Evolutionary conservation across 1,139 yeast species (phyloP).

Genomic region (Yamadazyma triangularis): DNA sequence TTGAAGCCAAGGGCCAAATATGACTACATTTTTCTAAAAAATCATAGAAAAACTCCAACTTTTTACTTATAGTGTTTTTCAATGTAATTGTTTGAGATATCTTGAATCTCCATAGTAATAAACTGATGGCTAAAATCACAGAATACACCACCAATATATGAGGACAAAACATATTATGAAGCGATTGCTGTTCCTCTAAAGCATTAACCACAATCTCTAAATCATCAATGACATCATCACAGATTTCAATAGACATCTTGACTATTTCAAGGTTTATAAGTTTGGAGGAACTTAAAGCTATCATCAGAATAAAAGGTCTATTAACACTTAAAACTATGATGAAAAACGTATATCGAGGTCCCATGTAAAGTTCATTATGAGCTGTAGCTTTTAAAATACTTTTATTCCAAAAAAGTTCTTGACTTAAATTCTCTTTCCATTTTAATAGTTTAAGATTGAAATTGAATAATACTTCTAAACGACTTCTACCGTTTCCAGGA

Average conservation of each 20-base stretch:
- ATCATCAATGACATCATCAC: conserved; percentile 11
- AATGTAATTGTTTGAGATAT: conserved; percentile 2
- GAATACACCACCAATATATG: conserved; percentile 9
- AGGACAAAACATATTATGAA: conserved; percentile 6
- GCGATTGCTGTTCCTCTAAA: conserved; percentile 3
- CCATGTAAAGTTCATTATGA: conserved; percentile 10
- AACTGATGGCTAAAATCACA: conserved; percentile 9
- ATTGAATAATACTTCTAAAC: conserved; percentile 5
- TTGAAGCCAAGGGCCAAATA: conserved; percentile 9
- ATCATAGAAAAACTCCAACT: conserved; percentile 4
- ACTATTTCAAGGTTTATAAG: conserved; percentile 4
- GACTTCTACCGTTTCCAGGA: conserved; percentile 1
- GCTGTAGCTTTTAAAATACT: conserved; percentile 8
- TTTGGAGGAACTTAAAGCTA: conserved; percentile 8
- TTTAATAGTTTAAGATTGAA: conserved; percentile 6
- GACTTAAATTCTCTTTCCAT: conserved; percentile 6
- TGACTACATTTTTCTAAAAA: conserved; percentile 7
- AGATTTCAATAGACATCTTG: conserved; percentile 6
- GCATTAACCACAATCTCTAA: conserved; percentile 9
- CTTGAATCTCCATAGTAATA: conserved; percentile 9
- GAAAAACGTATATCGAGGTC: conserved; percentile 10
- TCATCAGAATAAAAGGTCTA: conserved; percentile 10
- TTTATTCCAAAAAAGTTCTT: conserved; percentile 9
- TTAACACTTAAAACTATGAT: conserved; percentile 10
- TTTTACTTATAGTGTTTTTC: conserved; percentile 2